Evolutionary conservation across 768 basidiomycete species (phyloP), one percentile per base, ranked within the genome.

Genomic region (Mycena epipterygia): DNA sequence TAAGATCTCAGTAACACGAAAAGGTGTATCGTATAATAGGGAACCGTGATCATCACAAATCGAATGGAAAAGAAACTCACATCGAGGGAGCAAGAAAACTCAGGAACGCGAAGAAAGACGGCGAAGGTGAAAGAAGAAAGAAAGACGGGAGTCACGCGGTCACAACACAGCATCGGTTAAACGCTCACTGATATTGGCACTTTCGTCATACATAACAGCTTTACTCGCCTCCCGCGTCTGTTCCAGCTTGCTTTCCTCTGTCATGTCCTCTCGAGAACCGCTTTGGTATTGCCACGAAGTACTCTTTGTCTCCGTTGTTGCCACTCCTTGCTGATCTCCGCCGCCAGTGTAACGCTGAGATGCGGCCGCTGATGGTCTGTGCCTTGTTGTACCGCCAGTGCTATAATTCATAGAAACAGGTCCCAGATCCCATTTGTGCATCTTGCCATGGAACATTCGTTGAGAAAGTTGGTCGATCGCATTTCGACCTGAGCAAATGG

Each of bases 231-330:
- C n/a, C 6, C 14, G 53, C 53, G 33, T 23, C 33, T 35, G 33
- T 37, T 39, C 12, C 51, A 61, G n/a, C 49, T 70, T 66, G 52
- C 68, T 56, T 64, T 51, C 41, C 32, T 59, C 42, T 32, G 66
- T 56, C 63, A 93, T 94, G 93, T 90, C 93, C 17, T 84, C 86
- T 25, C 85, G 92, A 79, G 91, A 92, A 71, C 90, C 92, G 5
- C 78, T 93, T 75, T 95, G 93, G 93, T 94, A 84, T 75, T 95
- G 93, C 73, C 92, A 95, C 76, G 84, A 93, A 82, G 93, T 90
- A 48, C 19, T 29, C 39, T 8, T 62, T 57, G 35, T 49, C 67
- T 52, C 33, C 25, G 37, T 8, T 12, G 12, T 62, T 9, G 16
- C 46, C 33, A 55, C 9, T 60, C 21, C 56, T 33, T 32, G 25